A percentile compares a stretch with the other conserved stretches of the same genome.
Conservation (phyloP, 2,329 filamentous ascomycete species). For the Fusarium avenaceum region DNA sequence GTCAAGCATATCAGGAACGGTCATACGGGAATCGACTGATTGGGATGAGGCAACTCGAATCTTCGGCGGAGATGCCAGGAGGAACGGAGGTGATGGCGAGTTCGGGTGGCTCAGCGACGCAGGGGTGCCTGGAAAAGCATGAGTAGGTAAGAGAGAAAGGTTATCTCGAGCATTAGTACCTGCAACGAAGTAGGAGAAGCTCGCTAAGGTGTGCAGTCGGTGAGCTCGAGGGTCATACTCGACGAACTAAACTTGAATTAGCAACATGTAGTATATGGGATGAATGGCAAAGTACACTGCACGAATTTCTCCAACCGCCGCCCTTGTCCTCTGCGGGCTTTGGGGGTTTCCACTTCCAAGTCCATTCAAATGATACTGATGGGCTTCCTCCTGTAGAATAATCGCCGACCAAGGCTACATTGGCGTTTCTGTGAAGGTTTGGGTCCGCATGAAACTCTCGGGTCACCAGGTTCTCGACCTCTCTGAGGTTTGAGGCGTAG, state of each 20-base stretch:
- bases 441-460: conserved; percentile 97
- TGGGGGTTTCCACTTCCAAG: conserved; percentile 96
- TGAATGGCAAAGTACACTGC: conserved; percentile 73
- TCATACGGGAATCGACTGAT: conserved; percentile 86
- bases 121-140: conserved; percentile 57
- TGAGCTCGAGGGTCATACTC: conserved; percentile 97
- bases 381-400: conserved; percentile 85
- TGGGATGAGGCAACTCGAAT: conserved; percentile 88
- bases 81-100: conserved; percentile 79
- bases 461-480: conserved; percentile 94
- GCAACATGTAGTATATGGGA: conserved; percentile 20
- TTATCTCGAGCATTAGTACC: conserved; percentile 62
- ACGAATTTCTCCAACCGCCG: conserved; percentile 95
- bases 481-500: conserved; percentile 85
- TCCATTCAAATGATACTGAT: conserved; percentile 92
- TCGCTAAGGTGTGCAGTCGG: conserved; percentile 86
- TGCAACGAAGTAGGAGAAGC: conserved; percentile 95
- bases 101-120: conserved; percentile 68
- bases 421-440: conserved; percentile 96
- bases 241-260: conserved; percentile 75
- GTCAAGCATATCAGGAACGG: conserved; percentile 73
- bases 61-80: conserved; percentile 79
- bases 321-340: conserved; percentile 84
- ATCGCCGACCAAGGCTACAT: conserved; percentile 95
- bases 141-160: conserved; percentile 23